Evolutionary conservation across 2,329 filamentous ascomycete genomes (phyloP).

Genomic region (Aspergillus udagawae): DNA sequence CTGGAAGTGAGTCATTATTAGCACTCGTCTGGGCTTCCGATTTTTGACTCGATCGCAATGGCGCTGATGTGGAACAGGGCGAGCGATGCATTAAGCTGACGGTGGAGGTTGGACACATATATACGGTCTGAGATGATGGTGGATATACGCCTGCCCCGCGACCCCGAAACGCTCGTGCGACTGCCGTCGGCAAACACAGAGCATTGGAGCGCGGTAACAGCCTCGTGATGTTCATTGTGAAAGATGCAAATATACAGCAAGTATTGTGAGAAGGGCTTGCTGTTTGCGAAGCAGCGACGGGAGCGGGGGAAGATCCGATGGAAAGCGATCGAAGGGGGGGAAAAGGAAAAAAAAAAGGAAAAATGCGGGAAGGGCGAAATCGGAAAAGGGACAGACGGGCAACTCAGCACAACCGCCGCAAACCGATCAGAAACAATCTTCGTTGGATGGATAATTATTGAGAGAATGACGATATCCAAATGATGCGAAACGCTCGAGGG

Average conservation of each 20-base stretch:
- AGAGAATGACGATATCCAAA: background rate
- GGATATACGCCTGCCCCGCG: conserved; percentile 1
- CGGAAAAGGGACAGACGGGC: background rate
- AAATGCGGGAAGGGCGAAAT: background rate
- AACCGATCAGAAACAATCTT: background rate
- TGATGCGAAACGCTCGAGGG: conserved; percentile 5
- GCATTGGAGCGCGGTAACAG: conserved; percentile 16
- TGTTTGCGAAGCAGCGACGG: background rate
- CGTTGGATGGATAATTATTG: background rate
- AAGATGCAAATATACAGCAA: background rate
- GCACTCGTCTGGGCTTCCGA: background rate
- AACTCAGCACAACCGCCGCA: background rate
- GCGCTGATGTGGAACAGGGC: background rate
- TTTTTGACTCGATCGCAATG: background rate
- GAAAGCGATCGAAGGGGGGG: conserved; percentile 2
- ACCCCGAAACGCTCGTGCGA: conserved; percentile 4
- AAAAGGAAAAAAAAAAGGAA: conserved; percentile 4
- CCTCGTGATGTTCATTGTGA: conserved; percentile 21
- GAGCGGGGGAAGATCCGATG: background rate
- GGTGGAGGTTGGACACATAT: background rate
- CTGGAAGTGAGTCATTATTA: background rate
- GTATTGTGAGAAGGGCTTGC: background rate
- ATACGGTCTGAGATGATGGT: background rate
- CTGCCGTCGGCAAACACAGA: conserved; percentile 9
- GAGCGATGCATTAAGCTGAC: background rate